Conservation (phyloP, 768 basidiomycete genomes). For the Nidula microcarpa region DNA sequence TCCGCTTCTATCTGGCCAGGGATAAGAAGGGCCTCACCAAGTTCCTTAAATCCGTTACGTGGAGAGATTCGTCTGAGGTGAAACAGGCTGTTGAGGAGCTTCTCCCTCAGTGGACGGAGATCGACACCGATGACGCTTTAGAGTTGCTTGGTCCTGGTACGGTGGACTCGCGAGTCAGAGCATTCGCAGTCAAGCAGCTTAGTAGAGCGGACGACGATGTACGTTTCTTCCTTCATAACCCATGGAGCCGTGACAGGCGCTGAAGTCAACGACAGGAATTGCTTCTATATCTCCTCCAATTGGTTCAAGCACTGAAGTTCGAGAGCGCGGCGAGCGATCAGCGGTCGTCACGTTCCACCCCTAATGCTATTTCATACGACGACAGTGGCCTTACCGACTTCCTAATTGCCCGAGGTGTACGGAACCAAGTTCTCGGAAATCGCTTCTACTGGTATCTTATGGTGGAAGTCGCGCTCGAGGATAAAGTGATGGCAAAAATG, state of each 20-base stretch:
- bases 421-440: conserved; percentile 84
- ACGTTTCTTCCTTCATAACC: conserved; percentile 14
- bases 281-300: conserved; percentile 86
- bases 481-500: conserved; percentile 86
- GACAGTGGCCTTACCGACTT: conserved; percentile 95
- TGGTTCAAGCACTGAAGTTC: conserved; percentile 97
- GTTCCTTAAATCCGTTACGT: conserved; percentile 96
- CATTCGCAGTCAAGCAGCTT: conserved; percentile 91
- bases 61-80: conserved; percentile 94
- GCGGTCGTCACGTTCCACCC: conserved; percentile 66
- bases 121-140: conserved; percentile 94
- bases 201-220: conserved; percentile 94
- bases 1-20: conserved; percentile 92
- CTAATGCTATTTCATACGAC: conserved; percentile 78
- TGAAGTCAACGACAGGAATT: conserved; percentile 62
- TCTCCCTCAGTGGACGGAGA: conserved; percentile 94
- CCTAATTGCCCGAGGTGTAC: conserved; percentile 79
- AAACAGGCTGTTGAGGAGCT: conserved; percentile 97
- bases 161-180: conserved; percentile 87
- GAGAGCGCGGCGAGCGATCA: conserved; percentile 81
- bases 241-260: neutral
- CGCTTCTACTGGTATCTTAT: conserved; percentile 96
- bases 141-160: conserved; percentile 90
- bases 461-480: conserved; percentile 90
- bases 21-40: conserved; percentile 95